Base-by-base conservation (phyloP, 495 filamentous ascomycete species). In the Immersiella caudata region DNA sequence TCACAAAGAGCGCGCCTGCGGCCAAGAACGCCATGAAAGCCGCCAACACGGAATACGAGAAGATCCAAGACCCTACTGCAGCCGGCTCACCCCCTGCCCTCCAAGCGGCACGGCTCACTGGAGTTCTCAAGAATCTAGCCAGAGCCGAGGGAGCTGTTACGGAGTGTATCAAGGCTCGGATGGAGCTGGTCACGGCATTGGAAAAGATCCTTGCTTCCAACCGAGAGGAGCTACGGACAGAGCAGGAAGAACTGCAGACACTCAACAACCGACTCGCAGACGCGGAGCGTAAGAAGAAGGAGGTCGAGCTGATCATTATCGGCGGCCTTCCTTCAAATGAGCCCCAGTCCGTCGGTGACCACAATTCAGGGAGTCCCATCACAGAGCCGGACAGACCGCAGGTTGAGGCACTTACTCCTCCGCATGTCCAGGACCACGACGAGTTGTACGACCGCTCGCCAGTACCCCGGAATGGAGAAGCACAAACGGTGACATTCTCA, bases 111-210 rank as follows among this genome's bases (percentile, higher is more conserved):
- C 90, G 93, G 18, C 89, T 99, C 21, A 92, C 89, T 68, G 88
- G 91, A 3, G 82, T 99, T 8, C 83, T 98, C 59, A 97, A 95
- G 79, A 88, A 86, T 2, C 85, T 99, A 18, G 93, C 93, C 36
- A 92, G 87, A 64, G 95, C 95, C n/a, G 93, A 98, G 78, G 90
- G 88, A 51, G 94, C 94, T 0, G 92, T 98, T 1, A 90, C 91
- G 3, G 93, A 96, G 66, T 90, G 90, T 67, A 92, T 99, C 74
- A 94, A 94, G 72, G 91, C 93, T 1, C 91, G 96, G 20, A 85
- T 85, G 50, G 84, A 88, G 22, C 83, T 98, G 22, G 88, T 98
- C 14, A 81, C 85, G 24, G 93, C 88, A 1, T 82, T 98, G 7
- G 93, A 97, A 78, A 94, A 91, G 68, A 77, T 98, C 5, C 80